phyloP scores from a whole-genome alignment of 2,329 filamentous ascomycete genomes.

The Nigrospora oryzae region DNA sequence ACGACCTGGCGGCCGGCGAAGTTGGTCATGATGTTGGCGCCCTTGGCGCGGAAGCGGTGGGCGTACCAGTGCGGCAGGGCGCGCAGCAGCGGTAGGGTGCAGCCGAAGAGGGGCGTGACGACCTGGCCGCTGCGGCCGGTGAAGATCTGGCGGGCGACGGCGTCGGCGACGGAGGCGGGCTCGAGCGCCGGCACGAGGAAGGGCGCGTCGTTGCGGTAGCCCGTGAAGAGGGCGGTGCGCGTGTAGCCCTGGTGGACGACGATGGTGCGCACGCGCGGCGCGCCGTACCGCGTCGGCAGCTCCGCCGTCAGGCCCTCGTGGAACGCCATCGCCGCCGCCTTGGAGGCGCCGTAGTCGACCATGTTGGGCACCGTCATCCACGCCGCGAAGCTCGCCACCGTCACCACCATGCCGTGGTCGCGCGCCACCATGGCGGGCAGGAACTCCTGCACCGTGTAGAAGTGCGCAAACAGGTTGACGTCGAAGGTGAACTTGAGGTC shows the following conservation, averaged over 20 bases:
- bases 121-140: slow-evolving; percentile 49
- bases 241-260: slow-evolving; percentile 56
- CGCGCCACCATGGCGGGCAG: slow-evolving; percentile 38
- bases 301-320: slow-evolving; percentile 48
- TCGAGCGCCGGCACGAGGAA: slow-evolving; percentile 47
- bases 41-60: slow-evolving; percentile 36
- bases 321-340: slow-evolving; percentile 49
- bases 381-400: slow-evolving; percentile 45
- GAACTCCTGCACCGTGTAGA: slow-evolving; percentile 40
- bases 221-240: slow-evolving; percentile 51
- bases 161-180: slow-evolving; percentile 56
- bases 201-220: slow-evolving; percentile 39
- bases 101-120: slow-evolving; percentile 38
- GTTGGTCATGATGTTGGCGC: slow-evolving; percentile 30
- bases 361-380: slow-evolving; percentile 44
- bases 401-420: slow-evolving; percentile 48
- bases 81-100: slow-evolving; percentile 32
- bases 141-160: slow-evolving; percentile 51
- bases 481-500: slow-evolving; percentile 39
- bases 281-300: slow-evolving; percentile 41
- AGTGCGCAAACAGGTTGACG: slow-evolving; percentile 43
- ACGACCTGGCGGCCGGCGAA: slow-evolving; percentile 40
- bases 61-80: slow-evolving; percentile 57
- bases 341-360: slow-evolving; percentile 51
- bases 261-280: slow-evolving; percentile 52